Evolutionary conservation across 768 basidiomycete genomes (phyloP).

Genomic region (Galerina marginata): DNA sequence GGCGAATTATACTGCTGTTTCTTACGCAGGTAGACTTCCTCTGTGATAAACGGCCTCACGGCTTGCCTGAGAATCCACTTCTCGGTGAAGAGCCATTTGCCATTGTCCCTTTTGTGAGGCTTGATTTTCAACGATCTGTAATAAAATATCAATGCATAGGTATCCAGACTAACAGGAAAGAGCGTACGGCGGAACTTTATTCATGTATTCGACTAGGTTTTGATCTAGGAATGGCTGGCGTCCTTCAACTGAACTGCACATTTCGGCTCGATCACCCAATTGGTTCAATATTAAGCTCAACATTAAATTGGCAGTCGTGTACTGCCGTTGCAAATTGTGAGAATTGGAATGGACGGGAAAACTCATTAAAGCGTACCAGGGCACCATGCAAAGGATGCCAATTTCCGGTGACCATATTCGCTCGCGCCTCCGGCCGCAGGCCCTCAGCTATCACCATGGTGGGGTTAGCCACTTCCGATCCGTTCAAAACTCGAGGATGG

Average conservation of each 20-base stretch:
- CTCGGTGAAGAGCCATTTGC: constrained; percentile 4
- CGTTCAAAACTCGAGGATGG: neutral
- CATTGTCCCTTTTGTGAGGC: neutral
- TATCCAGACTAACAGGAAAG: neutral
- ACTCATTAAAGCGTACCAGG: neutral
- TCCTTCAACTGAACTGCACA: constrained; percentile 6
- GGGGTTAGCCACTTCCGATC: neutral
- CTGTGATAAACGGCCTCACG: constrained; percentile 3
- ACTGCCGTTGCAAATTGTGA: neutral
- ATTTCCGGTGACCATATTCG: neutral
- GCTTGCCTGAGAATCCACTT: constrained; percentile 8
- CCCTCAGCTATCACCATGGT: neutral
- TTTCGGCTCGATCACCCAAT: constrained; percentile 2
- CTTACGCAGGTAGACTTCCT: constrained; percentile 5
- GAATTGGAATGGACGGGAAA: neutral
- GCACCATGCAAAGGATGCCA: constrained; percentile 1
- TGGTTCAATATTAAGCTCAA: neutral
- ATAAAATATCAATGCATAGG: neutral
- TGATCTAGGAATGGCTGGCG: constrained; percentile 10
- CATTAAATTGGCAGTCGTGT: neutral
- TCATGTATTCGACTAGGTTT: neutral
- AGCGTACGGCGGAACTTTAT: neutral
- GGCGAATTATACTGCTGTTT: constrained; percentile 5
- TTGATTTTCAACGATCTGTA: neutral
- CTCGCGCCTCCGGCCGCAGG: neutral